Percentiles rank a stretch among this genome's conserved stretches.
Conservation (phyloP, 257 asterid genomes). For the Echium plantagineum region DNA sequence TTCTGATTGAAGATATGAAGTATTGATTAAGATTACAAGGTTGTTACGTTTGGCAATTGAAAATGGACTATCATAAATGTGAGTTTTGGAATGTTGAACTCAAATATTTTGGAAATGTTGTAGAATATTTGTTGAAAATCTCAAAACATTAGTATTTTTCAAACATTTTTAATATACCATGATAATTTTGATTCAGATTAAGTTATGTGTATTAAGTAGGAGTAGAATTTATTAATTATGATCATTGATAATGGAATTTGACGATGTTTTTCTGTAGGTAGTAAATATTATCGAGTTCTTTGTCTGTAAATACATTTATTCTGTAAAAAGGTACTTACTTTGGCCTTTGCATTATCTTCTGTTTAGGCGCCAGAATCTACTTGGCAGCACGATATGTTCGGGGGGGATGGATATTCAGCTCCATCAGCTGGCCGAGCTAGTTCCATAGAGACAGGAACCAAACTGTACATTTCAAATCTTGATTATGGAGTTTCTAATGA, state of each 20-base stretch:
- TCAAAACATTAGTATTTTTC: too few relatives aligned
- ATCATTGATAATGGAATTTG: not conserved
- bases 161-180: too few relatives aligned
- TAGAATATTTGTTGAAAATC: too few relatives aligned
- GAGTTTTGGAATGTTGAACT: too few relatives aligned
- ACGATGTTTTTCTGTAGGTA: not conserved
- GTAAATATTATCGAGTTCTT: too few relatives aligned
- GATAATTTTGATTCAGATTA: not conserved
- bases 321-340: not conserved
- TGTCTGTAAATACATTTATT: too few relatives aligned
- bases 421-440: slow-evolving; percentile 42
- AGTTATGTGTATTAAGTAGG: too few relatives aligned
- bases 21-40: too few relatives aligned
- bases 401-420: slow-evolving; percentile 19
- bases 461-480: slow-evolving; percentile 82
- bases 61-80: too few relatives aligned
- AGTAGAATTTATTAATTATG: not conserved
- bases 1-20: too few relatives aligned
- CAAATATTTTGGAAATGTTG: too few relatives aligned
- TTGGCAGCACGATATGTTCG: slow-evolving; percentile 82
- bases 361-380: slow-evolving; percentile 75
- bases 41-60: too few relatives aligned
- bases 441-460: slow-evolving; percentile 89
- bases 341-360: slow-evolving; percentile 2
- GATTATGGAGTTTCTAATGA: slow-evolving; percentile 88